Base-by-base conservation (phyloP, 2,329 filamentous ascomycete genomes). In the Hortaea sp. region DNA sequence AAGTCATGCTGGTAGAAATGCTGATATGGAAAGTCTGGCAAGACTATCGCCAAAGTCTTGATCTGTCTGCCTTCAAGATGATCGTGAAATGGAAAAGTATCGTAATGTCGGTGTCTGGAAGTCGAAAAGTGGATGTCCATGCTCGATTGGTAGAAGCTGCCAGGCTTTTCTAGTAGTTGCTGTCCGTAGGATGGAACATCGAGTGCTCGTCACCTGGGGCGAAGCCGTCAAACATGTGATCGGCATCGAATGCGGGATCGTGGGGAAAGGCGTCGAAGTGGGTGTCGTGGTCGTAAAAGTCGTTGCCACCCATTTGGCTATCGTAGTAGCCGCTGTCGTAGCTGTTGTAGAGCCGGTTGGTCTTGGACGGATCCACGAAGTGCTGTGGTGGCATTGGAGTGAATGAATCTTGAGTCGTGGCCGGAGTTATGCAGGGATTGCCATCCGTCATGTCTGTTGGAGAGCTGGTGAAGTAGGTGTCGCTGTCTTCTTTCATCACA, bases 291-390 rank as follows among this genome's bases (percentile, higher is more conserved):
- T 43, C 13, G 12, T 30, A 43, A 5, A 43, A 10, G 41, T 43
- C 29, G 9, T 43, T 28, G 40, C 30, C 40, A 10, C 32, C 32
- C 9, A 10, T 9, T n/a, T 29, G 12, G 41, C 7, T 30, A 10
- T 35, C 35, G 29, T 12, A 12, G 35, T 34, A 44, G 34, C 41
- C 42, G 37, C 41, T 44, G 41, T 44, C 34, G 45, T 44, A 47
- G 45, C 45, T 44, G 34, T 34, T 12, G 28, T 35, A 13, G 29
- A 42, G 30, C 9, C 30, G n/a, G 20, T 32, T 32, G 28, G n/a
- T 9, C 7, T 6, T 32, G 28, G 30, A 42, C 9, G 5, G 6
- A 4, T 28, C 13, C 3, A 29, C n/a, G 12, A 31, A 10, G 9
- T 20, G 27, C 38, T 45, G 42, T 29, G 10, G 28, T 7, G 41